phyloP scores from a whole-genome alignment of 2,329 filamentous ascomycete species.

The Colletotrichum tofieldiae region DNA sequence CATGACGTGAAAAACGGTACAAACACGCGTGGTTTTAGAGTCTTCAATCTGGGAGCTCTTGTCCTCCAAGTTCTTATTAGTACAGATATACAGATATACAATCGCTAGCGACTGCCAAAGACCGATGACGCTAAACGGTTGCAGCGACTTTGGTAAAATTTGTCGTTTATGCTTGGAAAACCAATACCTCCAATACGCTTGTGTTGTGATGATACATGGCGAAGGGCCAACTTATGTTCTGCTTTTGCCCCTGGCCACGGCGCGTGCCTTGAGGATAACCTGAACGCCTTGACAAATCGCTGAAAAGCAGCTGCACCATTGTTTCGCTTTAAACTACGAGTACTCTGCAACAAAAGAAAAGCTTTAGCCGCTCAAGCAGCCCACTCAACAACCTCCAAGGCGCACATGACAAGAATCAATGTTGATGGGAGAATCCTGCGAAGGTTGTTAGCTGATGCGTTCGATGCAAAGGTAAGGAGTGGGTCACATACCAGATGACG shows the following conservation, averaged over 20 bases:
- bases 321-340: background rate
- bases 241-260: conserved; percentile 5
- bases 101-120: background rate
- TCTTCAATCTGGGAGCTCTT: background rate
- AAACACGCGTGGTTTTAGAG: background rate
- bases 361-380: conserved; percentile 58
- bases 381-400: conserved; percentile 95
- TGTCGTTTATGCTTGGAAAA: background rate
- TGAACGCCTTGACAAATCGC: conserved; percentile 10
- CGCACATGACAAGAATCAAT: conserved; percentile 89
- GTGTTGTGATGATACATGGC: conserved; percentile 11
- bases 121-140: background rate
- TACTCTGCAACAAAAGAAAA: conserved; percentile 18
- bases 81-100: background rate
- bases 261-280: conserved; percentile 5
- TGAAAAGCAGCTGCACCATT: conserved; percentile 2
- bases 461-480: background rate
- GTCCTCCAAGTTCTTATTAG: background rate
- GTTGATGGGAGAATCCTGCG: conserved; percentile 92
- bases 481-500: conserved; percentile 84
- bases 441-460: conserved; percentile 42
- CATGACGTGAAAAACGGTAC: too few species aligned
- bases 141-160: background rate
- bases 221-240: conserved; percentile 4
- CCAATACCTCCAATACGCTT: background rate